A percentile compares a stretch with the other conserved stretches of the same genome.
phyloP scores from a whole-genome alignment of 2,329 filamentous ascomycete genomes.

The Ophiosphaerella narmari region DNA sequence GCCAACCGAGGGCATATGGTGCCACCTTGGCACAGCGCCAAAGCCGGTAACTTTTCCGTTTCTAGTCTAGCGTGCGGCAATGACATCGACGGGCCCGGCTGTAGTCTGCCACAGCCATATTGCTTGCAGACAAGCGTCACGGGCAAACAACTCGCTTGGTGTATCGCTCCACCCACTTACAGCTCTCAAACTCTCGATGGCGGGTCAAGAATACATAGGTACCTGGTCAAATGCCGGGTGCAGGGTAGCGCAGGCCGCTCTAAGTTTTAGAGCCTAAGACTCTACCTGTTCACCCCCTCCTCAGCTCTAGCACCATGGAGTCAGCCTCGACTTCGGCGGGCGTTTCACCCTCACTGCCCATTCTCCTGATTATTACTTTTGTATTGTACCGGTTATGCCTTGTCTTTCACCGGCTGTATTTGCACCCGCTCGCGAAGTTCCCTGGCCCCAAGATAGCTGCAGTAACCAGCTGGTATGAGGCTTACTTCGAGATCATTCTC shows the following conservation, averaged over 20 bases:
- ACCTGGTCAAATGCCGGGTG: too few relatives aligned
- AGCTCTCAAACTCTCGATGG: too few relatives aligned
- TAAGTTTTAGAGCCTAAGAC: too few relatives aligned
- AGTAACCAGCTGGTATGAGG: conserved; percentile 40
- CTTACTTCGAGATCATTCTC: conserved; percentile 40
- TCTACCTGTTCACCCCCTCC: not conserved
- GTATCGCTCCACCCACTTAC: too few relatives aligned
- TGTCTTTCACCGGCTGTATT: conserved; percentile 47
- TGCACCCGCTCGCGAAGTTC: conserved; percentile 52
- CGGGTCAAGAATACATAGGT: too few relatives aligned
- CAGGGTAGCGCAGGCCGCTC: too few relatives aligned
- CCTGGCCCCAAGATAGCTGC: conserved; percentile 49
- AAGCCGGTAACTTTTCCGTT: too few relatives aligned
- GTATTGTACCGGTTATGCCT: conserved; percentile 24
- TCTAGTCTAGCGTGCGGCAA: too few relatives aligned
- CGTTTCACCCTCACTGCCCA: conserved; percentile 12
- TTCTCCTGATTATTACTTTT: conserved; percentile 13
- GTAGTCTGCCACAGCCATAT: not conserved
- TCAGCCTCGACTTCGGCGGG: conserved; percentile 7
- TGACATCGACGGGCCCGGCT: not conserved
- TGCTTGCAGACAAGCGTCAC: not conserved
- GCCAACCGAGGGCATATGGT: too few relatives aligned
- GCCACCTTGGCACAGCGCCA: too few relatives aligned
- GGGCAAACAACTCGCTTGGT: not conserved
- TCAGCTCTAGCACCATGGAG: not conserved